A percentile compares a stretch with the other conserved stretches of the same genome.
Conservation (phyloP, 108 stramenopile species). For the Chaetoceros muelleri region DNA sequence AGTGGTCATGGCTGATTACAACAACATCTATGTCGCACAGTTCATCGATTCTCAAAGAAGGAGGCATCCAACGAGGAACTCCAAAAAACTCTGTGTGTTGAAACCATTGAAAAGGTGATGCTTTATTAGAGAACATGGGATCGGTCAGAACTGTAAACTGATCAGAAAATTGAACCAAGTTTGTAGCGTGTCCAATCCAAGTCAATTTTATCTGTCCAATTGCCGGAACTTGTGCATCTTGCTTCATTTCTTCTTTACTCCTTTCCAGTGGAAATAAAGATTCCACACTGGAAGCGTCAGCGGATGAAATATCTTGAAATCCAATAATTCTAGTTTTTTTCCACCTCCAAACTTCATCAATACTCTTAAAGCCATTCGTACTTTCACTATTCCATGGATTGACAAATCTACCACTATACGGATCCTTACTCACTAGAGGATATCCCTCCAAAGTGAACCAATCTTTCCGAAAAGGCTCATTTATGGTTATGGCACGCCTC, state of each 20-base stretch:
- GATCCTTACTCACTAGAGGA: constrained; percentile 58
- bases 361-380: constrained; percentile 53
- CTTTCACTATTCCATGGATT: constrained; percentile 75
- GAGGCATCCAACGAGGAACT: constrained; percentile 36
- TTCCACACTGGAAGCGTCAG: neutral
- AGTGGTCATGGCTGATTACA: constrained; percentile 82
- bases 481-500: neutral
- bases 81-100: constrained; percentile 19
- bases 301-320: neutral
- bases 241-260: constrained; percentile 1
- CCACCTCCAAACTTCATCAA: constrained; percentile 47
- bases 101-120: constrained; percentile 30
- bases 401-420: constrained; percentile 57
- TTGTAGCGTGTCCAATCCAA: constrained; percentile 80
- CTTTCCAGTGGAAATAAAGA: neutral
- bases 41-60: constrained; percentile 42
- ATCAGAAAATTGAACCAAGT: constrained; percentile 38
- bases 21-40: constrained; percentile 54
- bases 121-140: constrained; percentile 58
- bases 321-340: neutral
- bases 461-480: constrained; percentile 1
- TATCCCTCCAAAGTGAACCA: constrained; percentile 72
- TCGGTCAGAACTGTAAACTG: constrained; percentile 63
- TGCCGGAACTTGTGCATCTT: neutral
- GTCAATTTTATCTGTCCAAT: constrained; percentile 32